Evolutionary conservation across 1,284 basidiomycete genomes (phyloP).

Genomic region (Cryptococcus depauperatus): DNA sequence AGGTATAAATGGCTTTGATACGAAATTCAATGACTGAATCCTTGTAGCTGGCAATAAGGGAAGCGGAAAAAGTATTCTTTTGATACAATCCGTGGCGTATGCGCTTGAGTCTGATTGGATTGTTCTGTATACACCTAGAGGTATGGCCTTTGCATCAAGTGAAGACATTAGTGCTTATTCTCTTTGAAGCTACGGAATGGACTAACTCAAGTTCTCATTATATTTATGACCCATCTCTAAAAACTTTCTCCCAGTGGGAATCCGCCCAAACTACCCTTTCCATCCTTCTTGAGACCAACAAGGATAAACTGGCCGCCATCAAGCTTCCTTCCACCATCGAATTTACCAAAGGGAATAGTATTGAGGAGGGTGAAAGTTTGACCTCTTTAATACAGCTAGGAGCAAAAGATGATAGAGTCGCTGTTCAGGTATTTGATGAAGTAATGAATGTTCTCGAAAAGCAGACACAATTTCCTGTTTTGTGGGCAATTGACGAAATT

Average conservation of each 20-base stretch:
- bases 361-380: conserved; percentile 52
- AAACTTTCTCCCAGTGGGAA: conserved; percentile 65
- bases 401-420: conserved; percentile 51
- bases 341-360: conserved; percentile 32
- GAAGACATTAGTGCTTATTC: neutral
- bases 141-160: conserved; percentile 44
- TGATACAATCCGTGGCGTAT: conserved; percentile 73
- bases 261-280: conserved; percentile 10
- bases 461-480: conserved; percentile 63
- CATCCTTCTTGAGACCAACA: conserved; percentile 34
- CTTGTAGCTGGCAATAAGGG: conserved; percentile 63
- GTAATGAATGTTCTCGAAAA: conserved; percentile 58
- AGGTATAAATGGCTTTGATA: conserved; percentile 7
- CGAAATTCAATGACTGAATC: neutral
- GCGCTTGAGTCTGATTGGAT: conserved; percentile 66
- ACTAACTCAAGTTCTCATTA: conserved; percentile 72
- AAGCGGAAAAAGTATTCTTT: conserved; percentile 71
- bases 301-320: conserved; percentile 35
- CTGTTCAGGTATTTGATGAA: conserved; percentile 58
- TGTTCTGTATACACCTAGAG: conserved; percentile 78
- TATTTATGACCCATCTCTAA: conserved; percentile 64
- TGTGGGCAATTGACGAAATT: conserved; percentile 79
- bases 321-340: conserved; percentile 7
- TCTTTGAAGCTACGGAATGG: conserved; percentile 54
- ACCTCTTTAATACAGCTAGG: conserved; percentile 57